These are phyloP conservation scores for Nigrospora oryzae DNA, from an alignment of 2,329 filamentous ascomycete genomes.

Conservation along the genomic window DNA sequence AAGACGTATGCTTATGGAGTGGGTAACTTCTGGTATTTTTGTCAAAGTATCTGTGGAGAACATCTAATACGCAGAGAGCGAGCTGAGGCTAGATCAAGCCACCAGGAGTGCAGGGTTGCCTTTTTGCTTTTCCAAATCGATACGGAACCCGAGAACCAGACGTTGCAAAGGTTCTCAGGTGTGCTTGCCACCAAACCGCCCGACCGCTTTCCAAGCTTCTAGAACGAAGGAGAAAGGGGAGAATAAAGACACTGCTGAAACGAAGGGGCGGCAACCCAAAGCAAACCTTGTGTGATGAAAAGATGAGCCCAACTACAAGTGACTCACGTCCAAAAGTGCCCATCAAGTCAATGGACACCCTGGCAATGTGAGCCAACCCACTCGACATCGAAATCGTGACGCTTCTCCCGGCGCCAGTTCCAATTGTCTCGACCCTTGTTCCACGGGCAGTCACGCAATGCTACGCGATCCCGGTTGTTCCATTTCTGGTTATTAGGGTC, in stretches of 20 bases:
- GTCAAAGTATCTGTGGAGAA: slow-evolving; percentile 24
- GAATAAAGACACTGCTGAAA: slow-evolving; percentile 19
- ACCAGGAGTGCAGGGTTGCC: slow-evolving; percentile 17
- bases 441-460: slow-evolving; percentile 42
- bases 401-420: slow-evolving; percentile 55
- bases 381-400: slow-evolving; percentile 70
- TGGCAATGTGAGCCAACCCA: slow-evolving; percentile 86
- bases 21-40: slow-evolving; percentile 60
- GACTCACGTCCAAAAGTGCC: slow-evolving; percentile 26
- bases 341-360: slow-evolving; percentile 34
- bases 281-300: slow-evolving; percentile 14
- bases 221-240: slow-evolving; percentile 16
- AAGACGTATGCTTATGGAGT: slow-evolving; percentile 28
- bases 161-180: slow-evolving; percentile 9
- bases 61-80: slow-evolving; percentile 60
- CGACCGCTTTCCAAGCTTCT: slow-evolving; percentile 1
- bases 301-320: slow-evolving; percentile 52
- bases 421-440: slow-evolving; percentile 46
- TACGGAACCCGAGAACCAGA: slow-evolving; percentile 17
- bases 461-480: slow-evolving; percentile 34
- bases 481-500: slow-evolving; percentile 25
- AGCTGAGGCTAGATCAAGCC: slow-evolving; percentile 36
- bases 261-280: slow-evolving; percentile 14
- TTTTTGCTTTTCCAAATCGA: slow-evolving; percentile 20
- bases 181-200: neutral